Percentiles rank a stretch among this genome's conserved stretches.
Evolutionary conservation across 192 early-diverging fungal genomes (phyloP).

Genomic region (Coemansia sp.): DNA sequence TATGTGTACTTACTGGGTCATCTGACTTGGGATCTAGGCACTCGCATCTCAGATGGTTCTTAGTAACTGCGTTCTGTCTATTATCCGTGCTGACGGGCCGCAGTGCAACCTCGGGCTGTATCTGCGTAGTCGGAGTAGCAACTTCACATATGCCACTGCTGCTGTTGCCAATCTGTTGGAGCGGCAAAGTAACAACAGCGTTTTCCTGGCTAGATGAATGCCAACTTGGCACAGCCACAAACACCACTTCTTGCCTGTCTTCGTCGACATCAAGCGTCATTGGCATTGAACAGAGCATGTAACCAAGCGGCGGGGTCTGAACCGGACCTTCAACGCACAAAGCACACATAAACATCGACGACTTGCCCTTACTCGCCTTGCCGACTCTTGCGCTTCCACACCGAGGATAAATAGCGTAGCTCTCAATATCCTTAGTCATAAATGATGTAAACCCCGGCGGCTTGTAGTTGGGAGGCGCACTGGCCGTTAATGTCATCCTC

Average conservation of each 20-base stretch:
- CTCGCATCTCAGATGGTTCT: slow-evolving; percentile 7
- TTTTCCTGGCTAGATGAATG: background rate
- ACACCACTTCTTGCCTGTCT: slow-evolving; percentile 22
- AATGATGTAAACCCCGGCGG: slow-evolving; percentile 31
- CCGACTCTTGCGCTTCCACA: slow-evolving; percentile 45
- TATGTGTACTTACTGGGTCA: slow-evolving; percentile 10
- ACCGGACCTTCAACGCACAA: slow-evolving; percentile 44
- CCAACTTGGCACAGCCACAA: slow-evolving; percentile 30
- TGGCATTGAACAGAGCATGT: slow-evolving; percentile 20
- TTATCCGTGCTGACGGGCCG: too few relatives aligned
- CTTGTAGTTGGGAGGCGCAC: slow-evolving; percentile 19
- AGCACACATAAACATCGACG: slow-evolving; percentile 30
- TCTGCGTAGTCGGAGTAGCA: background rate
- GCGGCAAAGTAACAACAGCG: background rate
- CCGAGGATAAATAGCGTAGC: slow-evolving; percentile 35
- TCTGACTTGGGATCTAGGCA: slow-evolving; percentile 12
- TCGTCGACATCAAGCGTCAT: slow-evolving; percentile 32
- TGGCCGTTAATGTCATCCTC: slow-evolving; percentile 17
- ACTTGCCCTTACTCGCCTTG: slow-evolving; percentile 9
- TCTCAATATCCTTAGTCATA: background rate
- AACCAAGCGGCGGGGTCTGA: slow-evolving; percentile 38
- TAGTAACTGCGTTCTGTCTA: too few relatives aligned
- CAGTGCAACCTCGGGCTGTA: background rate
- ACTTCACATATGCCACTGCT: background rate
- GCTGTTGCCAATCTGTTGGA: background rate